Conservation (phyloP, 768 basidiomycete species). For the Rhizopogon vinicolor region DNA sequence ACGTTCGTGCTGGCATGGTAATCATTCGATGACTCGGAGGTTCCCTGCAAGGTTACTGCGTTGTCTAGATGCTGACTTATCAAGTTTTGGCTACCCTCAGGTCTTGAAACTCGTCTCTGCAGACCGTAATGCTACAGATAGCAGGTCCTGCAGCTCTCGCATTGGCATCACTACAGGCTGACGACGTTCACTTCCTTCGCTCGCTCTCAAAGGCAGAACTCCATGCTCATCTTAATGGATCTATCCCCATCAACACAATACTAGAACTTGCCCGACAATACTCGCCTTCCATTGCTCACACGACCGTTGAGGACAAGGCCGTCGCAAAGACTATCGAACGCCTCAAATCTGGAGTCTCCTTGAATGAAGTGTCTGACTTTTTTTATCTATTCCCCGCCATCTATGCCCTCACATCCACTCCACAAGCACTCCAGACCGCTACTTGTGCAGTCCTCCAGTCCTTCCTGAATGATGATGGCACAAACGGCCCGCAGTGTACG, state of each 20-base stretch:
- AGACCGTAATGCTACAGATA: slow-evolving; percentile 6
- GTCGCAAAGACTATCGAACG: slow-evolving; percentile 35
- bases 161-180: slow-evolving; percentile 43
- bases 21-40: too few relatives aligned
- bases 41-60: too few relatives aligned
- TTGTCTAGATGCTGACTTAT: too few relatives aligned
- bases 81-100: too few relatives aligned
- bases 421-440: slow-evolving; percentile 45
- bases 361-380: slow-evolving; percentile 65
- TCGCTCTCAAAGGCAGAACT: slow-evolving; percentile 77
- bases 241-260: slow-evolving; percentile 63
- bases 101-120: background rate
- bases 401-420: slow-evolving; percentile 69
- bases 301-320: slow-evolving; percentile 11
- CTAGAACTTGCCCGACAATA: slow-evolving; percentile 54
- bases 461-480: slow-evolving; percentile 42
- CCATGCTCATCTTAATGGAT: slow-evolving; percentile 84
- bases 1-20: too few relatives aligned
- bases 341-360: slow-evolving; percentile 33
- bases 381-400: slow-evolving; percentile 75
- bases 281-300: slow-evolving; percentile 1
- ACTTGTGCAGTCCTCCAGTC: slow-evolving; percentile 60
- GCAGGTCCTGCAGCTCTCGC: slow-evolving; percentile 41
- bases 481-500: slow-evolving; percentile 43
- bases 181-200: slow-evolving; percentile 57